Conservation (phyloP, 23 red algal species). For the Gracilaria domingensis region DNA sequence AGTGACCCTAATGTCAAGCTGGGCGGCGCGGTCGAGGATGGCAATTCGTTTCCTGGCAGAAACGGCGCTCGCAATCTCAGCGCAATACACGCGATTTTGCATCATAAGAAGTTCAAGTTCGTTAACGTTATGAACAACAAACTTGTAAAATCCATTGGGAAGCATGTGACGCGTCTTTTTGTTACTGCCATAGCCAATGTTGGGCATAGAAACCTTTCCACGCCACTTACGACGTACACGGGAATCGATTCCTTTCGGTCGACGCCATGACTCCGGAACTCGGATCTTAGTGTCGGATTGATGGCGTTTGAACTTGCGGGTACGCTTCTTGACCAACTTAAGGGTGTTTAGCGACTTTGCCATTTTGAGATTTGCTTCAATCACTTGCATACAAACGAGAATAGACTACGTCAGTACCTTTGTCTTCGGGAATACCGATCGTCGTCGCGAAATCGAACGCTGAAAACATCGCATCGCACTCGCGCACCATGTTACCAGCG, state of each 20-base stretch:
- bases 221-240: conserved; percentile 90
- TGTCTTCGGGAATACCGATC: background rate
- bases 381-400: background rate
- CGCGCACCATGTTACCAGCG: background rate
- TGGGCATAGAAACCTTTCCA: conserved; percentile 95
- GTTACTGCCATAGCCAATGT: conserved; percentile 95
- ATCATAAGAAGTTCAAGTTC: conserved; percentile 95
- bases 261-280: conserved; percentile 91
- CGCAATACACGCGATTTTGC: conserved; percentile 90
- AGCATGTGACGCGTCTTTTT: conserved; percentile 94
- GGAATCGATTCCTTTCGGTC: conserved; percentile 98
- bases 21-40: conserved; percentile 88
- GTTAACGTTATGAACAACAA: conserved; percentile 89
- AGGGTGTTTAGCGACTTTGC: conserved; percentile 63
- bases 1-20: conserved; percentile 90
- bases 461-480: background rate
- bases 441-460: background rate
- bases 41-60: conserved; percentile 85
- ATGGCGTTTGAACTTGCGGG: conserved; percentile 91
- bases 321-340: conserved; percentile 97
- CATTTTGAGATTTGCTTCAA: conserved; percentile 5
- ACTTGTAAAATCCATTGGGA: conserved; percentile 97
- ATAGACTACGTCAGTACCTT: background rate
- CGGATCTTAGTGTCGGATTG: conserved; percentile 90
- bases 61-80: conserved; percentile 90